phyloP scores from a whole-genome alignment of 192 early-diverging fungal species.

The Coemansia sp. region DNA sequence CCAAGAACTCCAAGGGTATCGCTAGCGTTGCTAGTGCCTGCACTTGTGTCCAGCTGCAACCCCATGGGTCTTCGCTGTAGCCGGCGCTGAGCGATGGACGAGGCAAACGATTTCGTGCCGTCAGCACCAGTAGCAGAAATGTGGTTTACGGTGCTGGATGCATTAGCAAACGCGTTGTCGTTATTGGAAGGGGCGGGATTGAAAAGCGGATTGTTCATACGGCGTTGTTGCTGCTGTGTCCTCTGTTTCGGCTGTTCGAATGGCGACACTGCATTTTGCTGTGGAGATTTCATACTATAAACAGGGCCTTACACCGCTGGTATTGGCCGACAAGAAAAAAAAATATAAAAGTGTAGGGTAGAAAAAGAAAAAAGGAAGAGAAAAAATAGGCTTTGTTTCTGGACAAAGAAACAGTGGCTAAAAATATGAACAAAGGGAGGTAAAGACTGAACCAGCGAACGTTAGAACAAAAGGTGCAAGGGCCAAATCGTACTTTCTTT shows the following conservation, averaged over 20 bases:
- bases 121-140: background rate
- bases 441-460: background rate
- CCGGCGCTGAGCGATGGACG: slow-evolving; percentile 43
- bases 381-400: slow-evolving; percentile 5
- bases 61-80: slow-evolving; percentile 41
- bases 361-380: background rate
- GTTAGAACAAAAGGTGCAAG: background rate
- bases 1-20: background rate
- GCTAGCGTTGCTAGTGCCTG: background rate
- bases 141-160: background rate
- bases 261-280: slow-evolving; percentile 6
- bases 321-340: slow-evolving; percentile 2
- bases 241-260: background rate
- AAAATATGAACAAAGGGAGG: background rate
- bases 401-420: background rate
- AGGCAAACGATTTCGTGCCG: slow-evolving; percentile 2
- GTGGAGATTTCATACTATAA: slow-evolving; percentile 6
- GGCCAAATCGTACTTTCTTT: background rate
- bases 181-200: background rate
- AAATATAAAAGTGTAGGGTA: background rate
- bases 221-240: slow-evolving; percentile 4
- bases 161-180: background rate
- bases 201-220: slow-evolving; percentile 6
- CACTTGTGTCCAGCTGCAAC: slow-evolving; percentile 29
- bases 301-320: background rate